Evolutionary conservation across 2,329 filamentous ascomycete genomes (phyloP).

Genomic region (Neofusicoccum cordaticola): DNA sequence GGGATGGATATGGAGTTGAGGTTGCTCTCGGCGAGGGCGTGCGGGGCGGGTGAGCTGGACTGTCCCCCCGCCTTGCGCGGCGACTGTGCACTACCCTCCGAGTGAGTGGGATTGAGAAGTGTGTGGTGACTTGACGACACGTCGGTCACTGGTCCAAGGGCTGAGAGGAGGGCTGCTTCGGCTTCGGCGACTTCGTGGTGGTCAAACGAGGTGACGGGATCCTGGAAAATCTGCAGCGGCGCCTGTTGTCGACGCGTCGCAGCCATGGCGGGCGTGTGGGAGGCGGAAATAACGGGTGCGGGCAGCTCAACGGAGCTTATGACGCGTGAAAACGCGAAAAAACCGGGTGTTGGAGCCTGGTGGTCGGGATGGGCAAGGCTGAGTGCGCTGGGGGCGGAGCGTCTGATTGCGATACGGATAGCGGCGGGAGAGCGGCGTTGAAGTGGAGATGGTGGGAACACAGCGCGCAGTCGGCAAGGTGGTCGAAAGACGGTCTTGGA

Average conservation of each 20-base stretch:
- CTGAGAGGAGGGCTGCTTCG: slow-evolving; percentile 52
- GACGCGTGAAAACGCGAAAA: slow-evolving; percentile 42
- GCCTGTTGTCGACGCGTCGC: slow-evolving; percentile 56
- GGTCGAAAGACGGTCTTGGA: not conserved
- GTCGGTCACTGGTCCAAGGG: slow-evolving; percentile 43
- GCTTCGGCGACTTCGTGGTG: slow-evolving; percentile 45
- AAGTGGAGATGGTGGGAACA: slow-evolving; percentile 1
- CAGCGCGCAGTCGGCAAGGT: not conserved
- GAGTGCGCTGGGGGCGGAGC: not conserved
- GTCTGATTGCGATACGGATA: slow-evolving; percentile 9
- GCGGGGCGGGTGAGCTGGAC: slow-evolving; percentile 57
- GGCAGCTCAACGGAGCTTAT: slow-evolving; percentile 30
- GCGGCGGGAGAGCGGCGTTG: slow-evolving; percentile 9
- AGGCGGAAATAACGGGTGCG: slow-evolving; percentile 30
- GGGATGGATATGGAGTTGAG: slow-evolving; percentile 67
- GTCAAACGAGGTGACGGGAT: slow-evolving; percentile 46
- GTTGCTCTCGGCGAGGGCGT: slow-evolving; percentile 60
- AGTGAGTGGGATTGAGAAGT: slow-evolving; percentile 61
- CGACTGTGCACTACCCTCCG: slow-evolving; percentile 57
- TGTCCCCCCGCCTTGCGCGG: slow-evolving; percentile 63
- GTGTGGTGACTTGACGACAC: slow-evolving; percentile 59
- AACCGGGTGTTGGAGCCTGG: slow-evolving; percentile 24
- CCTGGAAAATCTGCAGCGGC: slow-evolving; percentile 59
- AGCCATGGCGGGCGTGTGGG: slow-evolving; percentile 42
- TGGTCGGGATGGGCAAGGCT: slow-evolving; percentile 11